Conservation (phyloP, 1,139 yeast species). For the Yarrowia galli region DNA sequence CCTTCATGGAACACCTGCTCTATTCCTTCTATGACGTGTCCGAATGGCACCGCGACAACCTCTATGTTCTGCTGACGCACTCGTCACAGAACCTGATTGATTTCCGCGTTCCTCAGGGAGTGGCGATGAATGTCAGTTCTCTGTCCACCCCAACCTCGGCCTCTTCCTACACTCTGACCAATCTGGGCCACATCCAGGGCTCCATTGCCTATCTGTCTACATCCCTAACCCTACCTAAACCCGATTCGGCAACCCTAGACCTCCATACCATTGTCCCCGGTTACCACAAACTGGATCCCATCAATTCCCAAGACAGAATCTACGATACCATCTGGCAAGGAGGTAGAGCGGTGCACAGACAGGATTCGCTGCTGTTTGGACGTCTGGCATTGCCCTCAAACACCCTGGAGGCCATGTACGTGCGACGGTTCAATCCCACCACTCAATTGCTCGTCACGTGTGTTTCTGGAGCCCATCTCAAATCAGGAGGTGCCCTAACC, state of each 20-base stretch:
- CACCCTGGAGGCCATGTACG: slow-evolving; percentile 85
- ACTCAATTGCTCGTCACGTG: slow-evolving; percentile 77
- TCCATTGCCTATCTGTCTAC: slow-evolving; percentile 84
- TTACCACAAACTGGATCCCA: slow-evolving; percentile 66
- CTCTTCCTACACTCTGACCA: slow-evolving; percentile 75
- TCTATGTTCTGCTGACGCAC: slow-evolving; percentile 74
- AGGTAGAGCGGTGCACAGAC: slow-evolving; percentile 49
- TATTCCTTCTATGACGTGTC: slow-evolving; percentile 72
- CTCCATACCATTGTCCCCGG: slow-evolving; percentile 83
- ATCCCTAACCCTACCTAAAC: slow-evolving; percentile 58
- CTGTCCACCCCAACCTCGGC: slow-evolving; percentile 76
- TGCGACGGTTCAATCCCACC: slow-evolving; percentile 65
- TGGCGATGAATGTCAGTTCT: slow-evolving; percentile 72
- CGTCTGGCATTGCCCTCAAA: slow-evolving; percentile 89
- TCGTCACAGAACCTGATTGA: slow-evolving; percentile 75
- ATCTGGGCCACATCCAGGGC: slow-evolving; percentile 74
- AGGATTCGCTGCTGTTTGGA: slow-evolving; percentile 67
- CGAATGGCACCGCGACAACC: slow-evolving; percentile 78
- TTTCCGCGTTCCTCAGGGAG: slow-evolving; percentile 75
- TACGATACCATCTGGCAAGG: slow-evolving; percentile 49
- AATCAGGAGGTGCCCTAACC: slow-evolving; percentile 66
- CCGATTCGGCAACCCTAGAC: slow-evolving; percentile 60
- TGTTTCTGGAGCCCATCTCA: slow-evolving; percentile 71
- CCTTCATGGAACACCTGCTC: slow-evolving; percentile 85
- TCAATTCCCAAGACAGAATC: slow-evolving; percentile 44